A percentile compares a stretch with the other conserved stretches of the same genome.
phyloP scores from a whole-genome alignment of 2,329 filamentous ascomycete genomes.

The Pleurostoma richardsiae region DNA sequence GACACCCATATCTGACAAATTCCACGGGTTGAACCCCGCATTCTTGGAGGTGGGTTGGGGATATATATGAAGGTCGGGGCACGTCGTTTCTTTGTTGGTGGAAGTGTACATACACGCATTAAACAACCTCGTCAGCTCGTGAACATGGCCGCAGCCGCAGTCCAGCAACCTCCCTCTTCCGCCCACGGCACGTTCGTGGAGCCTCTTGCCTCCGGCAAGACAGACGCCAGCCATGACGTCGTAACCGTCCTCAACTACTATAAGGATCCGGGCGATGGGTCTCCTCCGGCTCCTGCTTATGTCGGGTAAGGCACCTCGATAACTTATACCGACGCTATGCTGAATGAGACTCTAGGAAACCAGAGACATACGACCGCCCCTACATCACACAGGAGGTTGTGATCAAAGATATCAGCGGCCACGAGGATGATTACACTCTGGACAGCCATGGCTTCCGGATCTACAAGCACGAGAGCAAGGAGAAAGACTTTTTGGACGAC shows the following conservation, averaged over 20 bases:
- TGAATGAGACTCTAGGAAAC: slow-evolving; percentile 3
- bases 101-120: neutral
- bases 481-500: slow-evolving; percentile 42
- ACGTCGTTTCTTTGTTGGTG: neutral
- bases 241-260: slow-evolving; percentile 21
- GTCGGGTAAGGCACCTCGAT: slow-evolving; percentile 2
- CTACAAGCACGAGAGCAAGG: slow-evolving; percentile 19
- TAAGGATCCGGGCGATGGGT: slow-evolving; percentile 17
- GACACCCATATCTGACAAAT: neutral
- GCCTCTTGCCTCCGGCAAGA: neutral
- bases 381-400: slow-evolving; percentile 36
- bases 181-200: neutral
- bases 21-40: neutral
- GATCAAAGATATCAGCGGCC: slow-evolving; percentile 31
- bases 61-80: neutral
- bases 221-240: neutral
- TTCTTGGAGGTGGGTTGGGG: neutral
- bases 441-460: slow-evolving; percentile 36
- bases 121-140: neutral
- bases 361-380: slow-evolving; percentile 20
- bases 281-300: slow-evolving; percentile 13
- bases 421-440: slow-evolving; percentile 32
- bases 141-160: neutral
- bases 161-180: neutral
- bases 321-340: neutral